Percentiles rank a stretch among this genome's conserved stretches.
Evolutionary conservation across 2,329 filamentous ascomycete species (phyloP).

Genomic region (Plenodomus tracheiphilus): DNA sequence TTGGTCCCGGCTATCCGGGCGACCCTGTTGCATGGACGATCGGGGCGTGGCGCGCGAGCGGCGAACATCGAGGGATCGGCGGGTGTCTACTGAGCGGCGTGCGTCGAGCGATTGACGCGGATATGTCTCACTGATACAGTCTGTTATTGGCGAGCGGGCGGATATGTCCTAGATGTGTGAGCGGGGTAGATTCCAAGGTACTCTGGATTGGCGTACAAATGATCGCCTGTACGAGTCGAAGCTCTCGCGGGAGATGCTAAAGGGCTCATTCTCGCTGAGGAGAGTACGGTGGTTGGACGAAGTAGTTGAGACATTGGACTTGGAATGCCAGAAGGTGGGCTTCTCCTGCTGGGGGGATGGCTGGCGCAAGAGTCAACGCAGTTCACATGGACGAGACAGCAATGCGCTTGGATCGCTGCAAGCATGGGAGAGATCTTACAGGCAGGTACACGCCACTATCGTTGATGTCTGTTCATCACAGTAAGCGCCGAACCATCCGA

Average conservation of each 20-base stretch:
- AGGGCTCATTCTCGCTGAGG: constrained; percentile 83
- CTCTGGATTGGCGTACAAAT: constrained; percentile 68
- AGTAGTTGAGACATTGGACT: constrained; percentile 53
- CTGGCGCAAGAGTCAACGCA: constrained; percentile 29
- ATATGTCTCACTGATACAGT: constrained; percentile 55
- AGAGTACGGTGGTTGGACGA: constrained; percentile 65
- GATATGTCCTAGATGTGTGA: constrained; percentile 75
- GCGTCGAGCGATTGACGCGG: constrained; percentile 57
- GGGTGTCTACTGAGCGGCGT: constrained; percentile 80
- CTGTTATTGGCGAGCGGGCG: constrained; percentile 76
- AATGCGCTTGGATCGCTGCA: too few relatives aligned
- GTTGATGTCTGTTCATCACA: constrained; percentile 73
- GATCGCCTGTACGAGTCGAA: constrained; percentile 96
- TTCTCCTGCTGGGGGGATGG: constrained; percentile 89
- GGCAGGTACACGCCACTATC: constrained; percentile 94
- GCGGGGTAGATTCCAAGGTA: constrained; percentile 8
- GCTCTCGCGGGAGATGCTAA: constrained; percentile 93
- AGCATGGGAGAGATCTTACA: constrained; percentile 56
- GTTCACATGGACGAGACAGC: background rate
- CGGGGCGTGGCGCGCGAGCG: constrained; percentile 61
- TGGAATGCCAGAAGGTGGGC: constrained; percentile 72
- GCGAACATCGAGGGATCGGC: constrained; percentile 55
- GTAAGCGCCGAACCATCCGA: constrained; percentile 29
- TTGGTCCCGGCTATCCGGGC: constrained; percentile 58
- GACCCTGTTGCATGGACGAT: constrained; percentile 61